These are phyloP conservation scores for Linanthus parryae DNA, from an alignment of 148 eudicot species.

Conservation along the genomic window DNA sequence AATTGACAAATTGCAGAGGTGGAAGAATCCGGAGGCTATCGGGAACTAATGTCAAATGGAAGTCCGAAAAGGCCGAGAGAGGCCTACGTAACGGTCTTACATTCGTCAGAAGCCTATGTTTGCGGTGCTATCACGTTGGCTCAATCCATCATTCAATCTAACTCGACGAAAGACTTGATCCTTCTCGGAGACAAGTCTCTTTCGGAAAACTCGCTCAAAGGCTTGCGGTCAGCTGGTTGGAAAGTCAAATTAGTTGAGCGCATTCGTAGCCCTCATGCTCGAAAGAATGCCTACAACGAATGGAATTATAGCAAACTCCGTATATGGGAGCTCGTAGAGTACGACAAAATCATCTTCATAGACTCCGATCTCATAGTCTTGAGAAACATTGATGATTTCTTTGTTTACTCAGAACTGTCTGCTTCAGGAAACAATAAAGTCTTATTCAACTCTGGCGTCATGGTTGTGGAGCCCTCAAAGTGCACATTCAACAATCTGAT, in stretches of 20 bases:
- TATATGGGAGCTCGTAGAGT: slow-evolving; percentile 55
- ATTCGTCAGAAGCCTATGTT: slow-evolving; percentile 62
- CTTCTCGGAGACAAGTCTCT: slow-evolving; percentile 56
- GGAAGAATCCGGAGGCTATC: slow-evolving; percentile 2
- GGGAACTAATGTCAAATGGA: neutral
- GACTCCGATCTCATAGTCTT: slow-evolving; percentile 58
- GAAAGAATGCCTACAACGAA: slow-evolving; percentile 39
- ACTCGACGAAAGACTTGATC: slow-evolving; percentile 58
- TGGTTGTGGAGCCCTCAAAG: slow-evolving; percentile 63
- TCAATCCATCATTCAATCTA: slow-evolving; percentile 56
- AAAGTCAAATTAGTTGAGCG: slow-evolving; percentile 40
- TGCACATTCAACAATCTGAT: slow-evolving; percentile 50
- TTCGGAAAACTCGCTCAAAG: slow-evolving; percentile 34
- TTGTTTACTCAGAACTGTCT: slow-evolving; percentile 47
- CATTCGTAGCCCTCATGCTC: slow-evolving; percentile 49
- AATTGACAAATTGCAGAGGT: neutral
- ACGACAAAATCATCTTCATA: slow-evolving; percentile 59
- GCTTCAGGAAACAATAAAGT: slow-evolving; percentile 37
- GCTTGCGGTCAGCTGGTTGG: slow-evolving; percentile 61
- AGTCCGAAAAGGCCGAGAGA: slow-evolving; percentile 24
- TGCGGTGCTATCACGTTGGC: slow-evolving; percentile 84
- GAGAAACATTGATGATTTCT: slow-evolving; percentile 47
- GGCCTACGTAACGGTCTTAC: slow-evolving; percentile 75
- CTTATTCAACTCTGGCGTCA: slow-evolving; percentile 66
- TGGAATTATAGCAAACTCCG: slow-evolving; percentile 83